Evolutionary conservation across 1,139 yeast species (phyloP).

Genomic region (Pichia kudriavzevii): DNA sequence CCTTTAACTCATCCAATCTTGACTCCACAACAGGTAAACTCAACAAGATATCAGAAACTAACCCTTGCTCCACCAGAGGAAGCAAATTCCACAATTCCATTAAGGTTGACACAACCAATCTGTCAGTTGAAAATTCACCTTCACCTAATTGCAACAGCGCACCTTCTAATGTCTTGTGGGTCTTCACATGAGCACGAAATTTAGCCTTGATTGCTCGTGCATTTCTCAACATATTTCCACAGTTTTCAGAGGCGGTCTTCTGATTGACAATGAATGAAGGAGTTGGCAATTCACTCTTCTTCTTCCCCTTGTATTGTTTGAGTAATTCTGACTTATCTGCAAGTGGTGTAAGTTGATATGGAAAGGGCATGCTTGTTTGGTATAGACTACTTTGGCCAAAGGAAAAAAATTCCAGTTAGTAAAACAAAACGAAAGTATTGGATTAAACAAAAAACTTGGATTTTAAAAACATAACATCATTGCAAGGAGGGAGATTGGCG

Average conservation of each 20-base stretch:
- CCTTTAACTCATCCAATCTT: slow-evolving; percentile 42
- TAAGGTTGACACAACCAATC: slow-evolving; percentile 64
- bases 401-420: neutral
- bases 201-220: slow-evolving; percentile 21
- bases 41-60: slow-evolving; percentile 52
- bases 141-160: slow-evolving; percentile 39
- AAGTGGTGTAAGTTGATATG: slow-evolving; percentile 20
- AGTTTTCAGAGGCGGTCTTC: slow-evolving; percentile 31
- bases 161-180: slow-evolving; percentile 56
- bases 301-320: slow-evolving; percentile 12
- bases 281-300: slow-evolving; percentile 34
- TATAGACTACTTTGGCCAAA: neutral
- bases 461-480: neutral
- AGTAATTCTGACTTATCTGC: slow-evolving; percentile 23
- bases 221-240: slow-evolving; percentile 34
- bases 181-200: slow-evolving; percentile 53
- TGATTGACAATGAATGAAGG: slow-evolving; percentile 45
- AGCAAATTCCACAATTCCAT: slow-evolving; percentile 47
- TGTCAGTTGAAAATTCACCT: slow-evolving; percentile 29
- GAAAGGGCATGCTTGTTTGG: slow-evolving; percentile 15
- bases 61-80: slow-evolving; percentile 28
- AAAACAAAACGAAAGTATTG: no score
- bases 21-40: slow-evolving; percentile 60
- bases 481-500: no score
- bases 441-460: no score